These are phyloP conservation scores for Melampsora americana DNA, from an alignment of 1,284 basidiomycete species.

Conservation along the genomic window DNA sequence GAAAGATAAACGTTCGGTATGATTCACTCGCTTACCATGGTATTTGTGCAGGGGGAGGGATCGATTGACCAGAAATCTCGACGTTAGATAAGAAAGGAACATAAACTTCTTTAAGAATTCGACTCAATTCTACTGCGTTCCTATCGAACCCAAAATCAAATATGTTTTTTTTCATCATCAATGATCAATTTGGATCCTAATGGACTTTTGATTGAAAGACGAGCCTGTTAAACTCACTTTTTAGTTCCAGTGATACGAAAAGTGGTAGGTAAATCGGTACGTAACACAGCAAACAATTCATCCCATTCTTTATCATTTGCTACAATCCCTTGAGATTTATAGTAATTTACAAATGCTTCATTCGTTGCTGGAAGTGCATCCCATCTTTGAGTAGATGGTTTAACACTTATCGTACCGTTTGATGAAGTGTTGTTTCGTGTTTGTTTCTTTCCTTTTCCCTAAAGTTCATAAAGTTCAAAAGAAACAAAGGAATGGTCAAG, in stretches of 20 bases:
- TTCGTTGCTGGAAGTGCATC: constrained; percentile 32
- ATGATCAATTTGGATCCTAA: background rate
- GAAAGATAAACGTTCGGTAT: background rate
- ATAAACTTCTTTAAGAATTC: constrained; percentile 30
- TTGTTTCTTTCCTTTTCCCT: background rate
- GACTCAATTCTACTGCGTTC: constrained; percentile 23
- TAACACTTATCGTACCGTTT: constrained; percentile 23
- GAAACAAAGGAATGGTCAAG: background rate
- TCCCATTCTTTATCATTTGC: constrained; percentile 38
- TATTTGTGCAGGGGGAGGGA: constrained; percentile 35
- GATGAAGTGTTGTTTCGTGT: background rate
- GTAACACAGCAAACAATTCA: constrained; percentile 30
- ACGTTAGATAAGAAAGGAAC: constrained; percentile 32
- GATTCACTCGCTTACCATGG: constrained; percentile 9
- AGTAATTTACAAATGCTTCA: constrained; percentile 37
- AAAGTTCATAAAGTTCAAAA: background rate
- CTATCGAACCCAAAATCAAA: background rate
- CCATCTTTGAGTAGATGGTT: constrained; percentile 39
- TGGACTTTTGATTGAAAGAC: background rate
- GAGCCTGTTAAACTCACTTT: constrained; percentile 65
- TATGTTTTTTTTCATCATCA: too few relatives aligned
- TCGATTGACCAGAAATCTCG: constrained; percentile 24
- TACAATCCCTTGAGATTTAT: constrained; percentile 38
- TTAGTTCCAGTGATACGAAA: constrained; percentile 87
- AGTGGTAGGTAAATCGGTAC: constrained; percentile 71